These are phyloP conservation scores for Bryum argenteum DNA, from an alignment of 225 moss, liverwort and hornwort species.

Conservation along the genomic window DNA sequence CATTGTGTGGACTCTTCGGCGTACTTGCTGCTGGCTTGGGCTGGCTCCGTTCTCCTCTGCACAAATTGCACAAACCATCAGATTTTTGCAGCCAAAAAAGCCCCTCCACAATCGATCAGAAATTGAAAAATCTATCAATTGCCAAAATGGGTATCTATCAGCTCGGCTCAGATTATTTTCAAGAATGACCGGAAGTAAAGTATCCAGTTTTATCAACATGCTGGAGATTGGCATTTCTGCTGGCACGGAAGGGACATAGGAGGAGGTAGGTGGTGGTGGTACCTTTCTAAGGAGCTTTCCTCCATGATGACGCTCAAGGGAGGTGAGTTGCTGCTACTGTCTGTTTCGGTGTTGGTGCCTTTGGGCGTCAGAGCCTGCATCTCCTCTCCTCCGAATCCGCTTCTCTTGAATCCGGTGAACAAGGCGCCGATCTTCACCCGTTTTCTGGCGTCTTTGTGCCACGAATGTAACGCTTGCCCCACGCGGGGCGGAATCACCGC, in stretches of 20 bases:
- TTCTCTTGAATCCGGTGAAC: constrained; percentile 9
- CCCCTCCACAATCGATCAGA: too few relatives aligned
- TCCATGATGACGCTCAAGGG: constrained; percentile 10
- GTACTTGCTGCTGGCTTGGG: constrained; percentile 10
- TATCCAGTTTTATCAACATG: too few relatives aligned
- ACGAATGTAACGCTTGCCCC: constrained; percentile 30
- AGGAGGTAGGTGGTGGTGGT: neutral
- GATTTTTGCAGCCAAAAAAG: too few relatives aligned
- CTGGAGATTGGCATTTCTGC: too few relatives aligned
- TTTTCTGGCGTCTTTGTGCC: constrained; percentile 40
- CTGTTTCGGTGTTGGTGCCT: neutral
- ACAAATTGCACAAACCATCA: neutral
- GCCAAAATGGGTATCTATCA: too few relatives aligned
- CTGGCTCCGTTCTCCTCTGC: constrained; percentile 3
- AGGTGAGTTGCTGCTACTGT: constrained; percentile 6
- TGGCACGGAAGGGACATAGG: too few relatives aligned
- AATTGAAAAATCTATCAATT: too few relatives aligned
- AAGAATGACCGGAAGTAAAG: too few relatives aligned
- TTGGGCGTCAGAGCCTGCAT: constrained; percentile 12
- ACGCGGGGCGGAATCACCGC: constrained; percentile 29
- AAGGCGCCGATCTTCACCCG: constrained; percentile 25
- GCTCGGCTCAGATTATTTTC: too few relatives aligned
- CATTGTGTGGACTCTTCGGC: constrained; percentile 1
- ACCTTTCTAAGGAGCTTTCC: constrained; percentile 16
- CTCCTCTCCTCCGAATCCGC: neutral